Evolutionary conservation across 352 stramenopile genomes (phyloP).

Genomic region (Hyaloperonospora brassicae): DNA sequence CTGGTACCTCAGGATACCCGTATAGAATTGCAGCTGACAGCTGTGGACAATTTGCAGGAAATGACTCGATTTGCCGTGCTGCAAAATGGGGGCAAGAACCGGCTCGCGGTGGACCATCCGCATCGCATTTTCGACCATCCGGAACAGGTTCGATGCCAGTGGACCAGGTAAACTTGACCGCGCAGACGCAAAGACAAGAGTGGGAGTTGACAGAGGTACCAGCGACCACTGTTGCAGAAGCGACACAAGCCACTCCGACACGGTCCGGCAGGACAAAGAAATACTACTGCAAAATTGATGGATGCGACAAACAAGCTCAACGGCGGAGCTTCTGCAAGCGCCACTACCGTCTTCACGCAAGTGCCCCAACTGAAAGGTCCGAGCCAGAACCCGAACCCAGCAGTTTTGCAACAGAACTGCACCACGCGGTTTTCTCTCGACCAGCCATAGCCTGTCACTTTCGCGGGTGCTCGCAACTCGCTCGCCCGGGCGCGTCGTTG

Average conservation of each 20-base stretch:
- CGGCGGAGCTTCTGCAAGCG: constrained; percentile 55
- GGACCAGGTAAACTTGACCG: constrained; percentile 49
- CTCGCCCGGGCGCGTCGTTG: too few relatives aligned
- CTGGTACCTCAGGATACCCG: constrained; percentile 10
- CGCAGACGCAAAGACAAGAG: constrained; percentile 19
- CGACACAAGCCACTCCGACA: constrained; percentile 13
- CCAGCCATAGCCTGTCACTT: not conserved
- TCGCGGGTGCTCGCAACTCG: not conserved
- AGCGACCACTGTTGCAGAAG: constrained; percentile 11
- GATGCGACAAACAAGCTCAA: constrained; percentile 57
- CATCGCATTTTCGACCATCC: constrained; percentile 41
- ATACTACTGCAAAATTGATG: constrained; percentile 59
- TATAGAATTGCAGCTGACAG: constrained; percentile 13
- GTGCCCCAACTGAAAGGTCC: constrained; percentile 7
- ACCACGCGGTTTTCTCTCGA: not conserved
- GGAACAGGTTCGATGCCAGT: constrained; percentile 46
- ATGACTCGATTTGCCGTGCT: constrained; percentile 32
- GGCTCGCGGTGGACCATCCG: constrained; percentile 35
- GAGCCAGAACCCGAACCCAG: constrained; percentile 8
- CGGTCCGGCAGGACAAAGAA: constrained; percentile 37
- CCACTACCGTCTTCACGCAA: constrained; percentile 42
- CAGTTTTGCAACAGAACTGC: not conserved
- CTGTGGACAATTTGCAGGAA: constrained; percentile 11
- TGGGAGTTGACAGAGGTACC: constrained; percentile 17
- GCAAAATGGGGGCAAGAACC: constrained; percentile 26